Base-by-base conservation (phyloP, 2,329 filamentous ascomycete species). In the Fusarium sp. region DNA sequence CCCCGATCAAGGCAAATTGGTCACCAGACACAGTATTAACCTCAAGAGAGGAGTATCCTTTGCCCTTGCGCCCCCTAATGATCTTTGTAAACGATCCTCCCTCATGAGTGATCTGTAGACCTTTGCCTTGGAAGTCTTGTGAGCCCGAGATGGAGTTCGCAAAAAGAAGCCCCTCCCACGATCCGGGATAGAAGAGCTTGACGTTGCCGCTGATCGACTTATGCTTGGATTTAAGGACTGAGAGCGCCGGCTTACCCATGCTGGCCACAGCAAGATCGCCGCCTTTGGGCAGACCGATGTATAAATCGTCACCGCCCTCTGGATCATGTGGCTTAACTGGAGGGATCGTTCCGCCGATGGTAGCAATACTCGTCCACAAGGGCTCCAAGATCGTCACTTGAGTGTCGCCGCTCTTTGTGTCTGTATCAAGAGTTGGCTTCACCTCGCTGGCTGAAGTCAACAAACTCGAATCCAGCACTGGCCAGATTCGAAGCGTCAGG, bases 101-200 rank as follows among this genome's bases (percentile, higher is more conserved):
- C 73, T 77, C 78, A 3, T 70, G 64, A 5, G 73, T 74, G 5
- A 85, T 69, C 52, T 76, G 66, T 15, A 88, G 78, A 18, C 79
- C 84, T 39, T 81, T 77, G 16, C 86, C 86, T 21, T 52, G 63
- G 10, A 83, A 75, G 3, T 61, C 54, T 29, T 86, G 75, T 12
- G 57, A 66, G 4, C 85, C 85, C 24, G 80, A 80, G 18, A 83
- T 75, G 20, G 80, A 79, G 60, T 78, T 57, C 15, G 82, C 80
- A 12, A 64, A 64, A 33, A 87, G 74, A 21, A 68, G 66, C 16
- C 86, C 86, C 66, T 83, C 82, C 86, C 86, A 88, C 4, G 80
- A 77, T 23, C 70, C 71, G 1, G 86, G 86, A 67, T 86, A 87
- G 18, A 50, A 63, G 23, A 88, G 75, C 16, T 69, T 71, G 47